phyloP scores from a whole-genome alignment of 2,329 filamentous ascomycete species.

The Calycina herbarum region DNA sequence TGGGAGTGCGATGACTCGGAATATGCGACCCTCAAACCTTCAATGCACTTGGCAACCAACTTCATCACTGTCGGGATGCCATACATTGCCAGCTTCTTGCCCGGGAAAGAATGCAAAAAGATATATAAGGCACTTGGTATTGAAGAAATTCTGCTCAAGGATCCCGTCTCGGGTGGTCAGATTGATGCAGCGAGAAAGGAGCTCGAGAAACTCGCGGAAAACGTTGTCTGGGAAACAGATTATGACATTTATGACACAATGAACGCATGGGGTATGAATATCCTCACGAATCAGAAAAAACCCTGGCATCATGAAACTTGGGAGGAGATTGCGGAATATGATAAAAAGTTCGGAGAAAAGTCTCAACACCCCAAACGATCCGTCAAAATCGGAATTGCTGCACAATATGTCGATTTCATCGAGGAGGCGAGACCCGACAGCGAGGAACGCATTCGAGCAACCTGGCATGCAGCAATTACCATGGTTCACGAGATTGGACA shows the following conservation, averaged over 20 bases:
- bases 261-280: constrained; percentile 25
- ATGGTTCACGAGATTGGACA: constrained; percentile 35
- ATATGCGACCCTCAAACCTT: constrained; percentile 27
- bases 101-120: constrained; percentile 13
- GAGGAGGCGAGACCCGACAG: constrained; percentile 13
- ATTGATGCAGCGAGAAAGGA: constrained; percentile 19
- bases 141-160: constrained; percentile 3
- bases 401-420: constrained; percentile 28
- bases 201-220: constrained; percentile 24
- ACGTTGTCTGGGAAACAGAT: constrained; percentile 29
- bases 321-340: constrained; percentile 16
- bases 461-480: constrained; percentile 31
- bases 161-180: constrained; percentile 7
- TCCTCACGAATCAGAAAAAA: constrained; percentile 14
- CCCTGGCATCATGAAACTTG: constrained; percentile 12
- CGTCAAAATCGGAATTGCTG: constrained; percentile 28
- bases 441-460: constrained; percentile 27
- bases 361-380: constrained; percentile 9
- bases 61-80: constrained; percentile 27
- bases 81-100: constrained; percentile 30
- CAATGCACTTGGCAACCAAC: constrained; percentile 30
- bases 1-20: constrained; percentile 25
- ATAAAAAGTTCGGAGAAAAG: constrained; percentile 11
- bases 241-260: constrained; percentile 20
- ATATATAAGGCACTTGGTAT: background rate